Conservation (phyloP, 2,329 filamentous ascomycete species). For the Penicillium corylophilum region DNA sequence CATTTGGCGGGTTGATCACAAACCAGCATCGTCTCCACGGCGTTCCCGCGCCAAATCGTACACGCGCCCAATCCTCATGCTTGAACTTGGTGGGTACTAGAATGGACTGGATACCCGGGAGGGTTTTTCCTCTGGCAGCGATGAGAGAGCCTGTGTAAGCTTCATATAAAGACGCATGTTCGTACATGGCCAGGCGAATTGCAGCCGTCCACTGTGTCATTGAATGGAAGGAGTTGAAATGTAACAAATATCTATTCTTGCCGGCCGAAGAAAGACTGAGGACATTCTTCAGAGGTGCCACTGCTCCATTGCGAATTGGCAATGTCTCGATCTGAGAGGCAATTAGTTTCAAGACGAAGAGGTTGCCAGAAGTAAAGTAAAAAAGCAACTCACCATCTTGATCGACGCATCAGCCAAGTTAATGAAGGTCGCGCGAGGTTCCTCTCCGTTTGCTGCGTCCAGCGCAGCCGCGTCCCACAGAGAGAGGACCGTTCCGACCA, state of each 20-base stretch:
- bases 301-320: constrained; percentile 72
- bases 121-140: constrained; percentile 82
- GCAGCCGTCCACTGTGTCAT: constrained; percentile 94
- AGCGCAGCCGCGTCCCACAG: constrained; percentile 93
- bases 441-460: constrained; percentile 80
- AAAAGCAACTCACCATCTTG: constrained; percentile 72
- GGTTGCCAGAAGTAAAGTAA: not conserved
- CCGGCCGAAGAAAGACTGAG: constrained; percentile 94
- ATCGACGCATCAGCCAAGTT: constrained; percentile 97
- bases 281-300: constrained; percentile 87
- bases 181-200: constrained; percentile 90
- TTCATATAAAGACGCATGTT: constrained; percentile 89
- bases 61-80: constrained; percentile 89
- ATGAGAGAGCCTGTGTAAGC: constrained; percentile 95
- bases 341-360: constrained; percentile 2
- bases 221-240: constrained; percentile 93
- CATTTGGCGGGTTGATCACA: constrained; percentile 85
- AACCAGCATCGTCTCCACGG: constrained; percentile 98
- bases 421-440: constrained; percentile 88
- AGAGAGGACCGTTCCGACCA: constrained; percentile 91
- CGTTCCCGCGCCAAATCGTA: constrained; percentile 91
- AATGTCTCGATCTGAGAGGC: constrained; percentile 75
- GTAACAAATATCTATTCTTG: constrained; percentile 89
- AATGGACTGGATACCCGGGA: constrained; percentile 89
- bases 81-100: constrained; percentile 77